Percentiles rank a stretch among this genome's conserved stretches.
phyloP scores from a whole-genome alignment of 2,329 filamentous ascomycete species.

The Pseudogymnoascus sp. region DNA sequence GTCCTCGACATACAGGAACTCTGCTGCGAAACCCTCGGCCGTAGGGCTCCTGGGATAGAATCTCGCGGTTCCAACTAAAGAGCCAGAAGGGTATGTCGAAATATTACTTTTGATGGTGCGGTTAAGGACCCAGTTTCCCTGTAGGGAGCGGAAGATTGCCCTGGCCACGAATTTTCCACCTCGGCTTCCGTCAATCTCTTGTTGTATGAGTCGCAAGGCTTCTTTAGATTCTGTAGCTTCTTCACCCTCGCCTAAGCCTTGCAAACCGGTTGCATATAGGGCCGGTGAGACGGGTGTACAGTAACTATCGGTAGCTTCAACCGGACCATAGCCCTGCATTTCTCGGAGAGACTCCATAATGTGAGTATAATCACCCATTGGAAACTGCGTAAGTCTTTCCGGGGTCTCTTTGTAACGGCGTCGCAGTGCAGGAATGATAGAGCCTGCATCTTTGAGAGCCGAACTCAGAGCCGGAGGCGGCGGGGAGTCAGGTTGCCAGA shows the following conservation, averaged over 20 bases:
- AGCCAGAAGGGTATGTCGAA: constrained; percentile 56
- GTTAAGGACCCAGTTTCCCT: constrained; percentile 62
- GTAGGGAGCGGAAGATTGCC: constrained; percentile 64
- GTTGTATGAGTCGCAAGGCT: neutral
- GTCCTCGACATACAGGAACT: constrained; percentile 65
- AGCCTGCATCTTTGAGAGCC: constrained; percentile 1
- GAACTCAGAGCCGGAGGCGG: neutral
- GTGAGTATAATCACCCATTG: constrained; percentile 75
- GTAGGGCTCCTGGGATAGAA: constrained; percentile 61
- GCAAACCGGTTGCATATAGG: neutral
- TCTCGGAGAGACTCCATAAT: constrained; percentile 65
- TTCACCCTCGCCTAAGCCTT: neutral
- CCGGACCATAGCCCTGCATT: constrained; percentile 47
- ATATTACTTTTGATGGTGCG: constrained; percentile 50
- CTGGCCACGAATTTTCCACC: constrained; percentile 50
- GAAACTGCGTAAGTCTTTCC: constrained; percentile 60
- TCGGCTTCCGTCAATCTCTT: constrained; percentile 27
- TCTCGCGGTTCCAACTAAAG: constrained; percentile 56
- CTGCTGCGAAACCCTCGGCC: constrained; percentile 31
- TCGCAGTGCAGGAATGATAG: constrained; percentile 23
- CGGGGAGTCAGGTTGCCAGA: constrained; percentile 43
- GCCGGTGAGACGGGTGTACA: constrained; percentile 36
- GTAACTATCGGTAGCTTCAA: constrained; percentile 16
- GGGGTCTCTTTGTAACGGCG: constrained; percentile 24
- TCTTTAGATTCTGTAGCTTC: neutral